These are phyloP conservation scores for Phytophthora europaea DNA, from an alignment of 352 stramenopile species.

Conservation along the genomic window DNA sequence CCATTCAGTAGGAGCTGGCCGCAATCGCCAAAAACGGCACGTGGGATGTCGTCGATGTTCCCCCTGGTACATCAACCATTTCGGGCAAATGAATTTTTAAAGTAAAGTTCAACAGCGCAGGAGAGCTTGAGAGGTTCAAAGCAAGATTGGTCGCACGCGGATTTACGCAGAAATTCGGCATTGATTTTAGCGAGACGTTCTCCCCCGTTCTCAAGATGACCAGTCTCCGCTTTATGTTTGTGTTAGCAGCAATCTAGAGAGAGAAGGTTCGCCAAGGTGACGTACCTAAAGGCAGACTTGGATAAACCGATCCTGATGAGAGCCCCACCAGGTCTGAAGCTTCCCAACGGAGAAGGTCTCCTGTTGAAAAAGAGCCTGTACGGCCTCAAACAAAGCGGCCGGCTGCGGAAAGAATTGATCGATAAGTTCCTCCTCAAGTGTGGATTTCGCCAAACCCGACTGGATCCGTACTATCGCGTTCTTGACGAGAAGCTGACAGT, in stretches of 20 bases:
- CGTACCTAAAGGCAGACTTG: no score
- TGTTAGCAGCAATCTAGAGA: no score
- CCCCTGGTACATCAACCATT: no score
- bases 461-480: not conserved
- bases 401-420: not conserved
- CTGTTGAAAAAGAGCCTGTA: not conserved
- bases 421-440: not conserved
- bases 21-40: not conserved
- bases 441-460: not conserved
- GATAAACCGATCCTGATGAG: not conserved
- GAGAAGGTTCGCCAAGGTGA: no score
- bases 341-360: not conserved
- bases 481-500: not conserved
- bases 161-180: no score
- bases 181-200: no score
- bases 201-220: no score
- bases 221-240: no score
- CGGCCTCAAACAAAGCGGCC: not conserved
- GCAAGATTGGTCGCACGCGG: no score
- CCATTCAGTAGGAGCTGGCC: not conserved
- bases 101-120: no score
- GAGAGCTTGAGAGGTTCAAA: no score
- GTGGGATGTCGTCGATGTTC: not conserved
- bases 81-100: no score
- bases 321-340: not conserved